Base-by-base conservation (phyloP, 1,284 basidiomycete genomes). In the Moesziomyces parantarcticus region DNA sequence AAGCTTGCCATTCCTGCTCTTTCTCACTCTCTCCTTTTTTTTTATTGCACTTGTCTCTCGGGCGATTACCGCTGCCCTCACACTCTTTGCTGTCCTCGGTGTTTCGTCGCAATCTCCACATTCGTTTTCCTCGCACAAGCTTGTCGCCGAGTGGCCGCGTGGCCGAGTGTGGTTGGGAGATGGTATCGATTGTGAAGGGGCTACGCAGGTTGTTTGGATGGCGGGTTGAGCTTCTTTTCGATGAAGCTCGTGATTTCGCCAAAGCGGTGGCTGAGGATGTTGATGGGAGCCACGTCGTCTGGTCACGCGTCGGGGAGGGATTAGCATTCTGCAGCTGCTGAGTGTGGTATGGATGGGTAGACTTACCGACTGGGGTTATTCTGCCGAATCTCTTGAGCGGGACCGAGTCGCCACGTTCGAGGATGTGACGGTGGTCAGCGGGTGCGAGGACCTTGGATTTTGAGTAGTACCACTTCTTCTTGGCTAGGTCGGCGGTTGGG, bases 391-490 rank as follows among this genome's bases (percentile, higher is more conserved):
- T 43, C 48, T 61, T 68, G 8, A 66, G 51, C 1, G 63, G 63
- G 8, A 39, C 39, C 7, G 47, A 22, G 4, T 63, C 70, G 22
- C 53, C 70, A 40, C 50, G 41, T 8, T 61, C 58, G 21, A 63
- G 39, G 16, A 68, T 21, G n/a, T 62, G 50, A 6, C 50, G 60
- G 34, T 77, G 75, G 20, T 70, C 58, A 0, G 45, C 58, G 4
- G 75, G 72, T 3, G 56, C 50, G 10, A 75, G 47, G 0, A 77
- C 68, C 53, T 61, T 64, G 2, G 56, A 53, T 5, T 48, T 45
- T 2, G 23, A 40, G 8, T 51, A 68, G 56, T 77, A 77, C 71
- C 67, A 75, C 40, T 71, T 68, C 29, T 70, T 60, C 20, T 32
- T 55, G 5, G 43, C 51, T n/a, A 58, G 34, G 4, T 50, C 45